These are phyloP conservation scores for Acanthamoeba sp. DNA, from an alignment of 208 protist genomes.

Conservation along the genomic window DNA sequence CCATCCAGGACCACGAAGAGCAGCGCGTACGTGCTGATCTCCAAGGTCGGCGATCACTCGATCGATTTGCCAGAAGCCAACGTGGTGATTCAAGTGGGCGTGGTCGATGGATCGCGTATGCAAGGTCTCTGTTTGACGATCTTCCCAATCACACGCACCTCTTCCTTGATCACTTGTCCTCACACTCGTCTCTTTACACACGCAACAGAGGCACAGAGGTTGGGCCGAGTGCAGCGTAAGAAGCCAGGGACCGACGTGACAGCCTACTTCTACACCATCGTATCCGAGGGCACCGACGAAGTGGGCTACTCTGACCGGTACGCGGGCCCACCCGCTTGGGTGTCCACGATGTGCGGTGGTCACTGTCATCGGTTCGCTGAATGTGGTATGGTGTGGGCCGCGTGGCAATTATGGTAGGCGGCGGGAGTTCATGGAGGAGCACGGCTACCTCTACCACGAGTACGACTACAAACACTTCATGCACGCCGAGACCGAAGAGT, in stretches of 20 bases:
- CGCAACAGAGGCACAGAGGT: slow-evolving; percentile 97
- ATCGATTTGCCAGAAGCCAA: slow-evolving; percentile 99
- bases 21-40: slow-evolving; percentile 92
- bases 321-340: slow-evolving; percentile 85
- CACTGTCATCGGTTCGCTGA: not conserved
- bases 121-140: slow-evolving; percentile 76
- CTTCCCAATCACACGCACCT: too few species aligned
- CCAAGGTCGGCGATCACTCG: slow-evolving; percentile 96
- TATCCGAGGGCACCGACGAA: slow-evolving; percentile 97
- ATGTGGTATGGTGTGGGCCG: not conserved
- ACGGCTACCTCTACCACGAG: slow-evolving; percentile 67
- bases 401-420: not conserved
- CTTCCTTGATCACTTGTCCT: not conserved
- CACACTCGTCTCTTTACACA: too few species aligned
- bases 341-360: not conserved
- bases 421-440: slow-evolving; percentile 65
- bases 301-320: slow-evolving; percentile 96
- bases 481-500: slow-evolving; percentile 38
- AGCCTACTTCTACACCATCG: slow-evolving; percentile 99
- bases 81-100: slow-evolving; percentile 97
- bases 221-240: slow-evolving; percentile 95
- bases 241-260: slow-evolving; percentile 91
- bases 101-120: slow-evolving; percentile 58
- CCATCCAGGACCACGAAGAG: slow-evolving; percentile 44
- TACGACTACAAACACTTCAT: slow-evolving; percentile 63